Evolutionary conservation across 257 asterid genomes (phyloP).

Genomic region (Capsicum baccatum): DNA sequence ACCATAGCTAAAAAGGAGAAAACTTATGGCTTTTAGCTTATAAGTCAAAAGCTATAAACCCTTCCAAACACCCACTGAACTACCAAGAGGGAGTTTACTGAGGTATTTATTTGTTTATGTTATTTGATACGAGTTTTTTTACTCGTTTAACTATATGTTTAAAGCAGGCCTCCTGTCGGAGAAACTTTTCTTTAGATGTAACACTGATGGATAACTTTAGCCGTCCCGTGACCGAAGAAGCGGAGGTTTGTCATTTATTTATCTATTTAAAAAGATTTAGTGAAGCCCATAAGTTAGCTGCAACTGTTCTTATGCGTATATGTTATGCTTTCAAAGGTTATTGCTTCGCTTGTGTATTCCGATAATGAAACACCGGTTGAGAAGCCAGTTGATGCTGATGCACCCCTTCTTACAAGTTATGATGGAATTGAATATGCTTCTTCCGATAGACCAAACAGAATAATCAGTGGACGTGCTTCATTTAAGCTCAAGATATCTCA

Average conservation of each 20-base stretch:
- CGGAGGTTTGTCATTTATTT: slow-evolving; percentile 57
- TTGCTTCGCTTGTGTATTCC: slow-evolving; percentile 79
- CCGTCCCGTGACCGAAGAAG: slow-evolving; percentile 58
- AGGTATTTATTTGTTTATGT: not conserved
- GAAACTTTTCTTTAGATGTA: slow-evolving; percentile 79
- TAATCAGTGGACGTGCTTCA: slow-evolving; percentile 73
- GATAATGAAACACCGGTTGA: slow-evolving; percentile 67
- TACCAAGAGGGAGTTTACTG: slow-evolving; percentile 7
- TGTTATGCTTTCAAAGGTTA: slow-evolving; percentile 58
- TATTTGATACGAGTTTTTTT: not conserved
- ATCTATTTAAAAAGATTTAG: not conserved
- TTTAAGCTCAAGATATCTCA: slow-evolving; percentile 90
- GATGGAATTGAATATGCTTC: slow-evolving; percentile 77
- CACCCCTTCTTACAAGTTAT: slow-evolving; percentile 71
- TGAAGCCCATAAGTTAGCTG: slow-evolving; percentile 21
- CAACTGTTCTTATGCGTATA: slow-evolving; percentile 26
- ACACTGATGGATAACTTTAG: slow-evolving; percentile 64
- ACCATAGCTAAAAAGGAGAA: too few species aligned
- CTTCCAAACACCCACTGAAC: not conserved
- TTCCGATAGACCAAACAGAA: slow-evolving; percentile 63
- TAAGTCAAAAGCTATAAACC: too few species aligned
- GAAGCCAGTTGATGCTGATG: slow-evolving; percentile 71
- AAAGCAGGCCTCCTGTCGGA: slow-evolving; percentile 86
- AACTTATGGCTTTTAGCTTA: too few species aligned
- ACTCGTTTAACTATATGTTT: slow-evolving; percentile 31